Evolutionary conservation across 371 early-diverging fungal genomes (phyloP), one percentile per base, ranked within the genome.

Genomic region (Batrachochytrium dendrobatidis): DNA sequence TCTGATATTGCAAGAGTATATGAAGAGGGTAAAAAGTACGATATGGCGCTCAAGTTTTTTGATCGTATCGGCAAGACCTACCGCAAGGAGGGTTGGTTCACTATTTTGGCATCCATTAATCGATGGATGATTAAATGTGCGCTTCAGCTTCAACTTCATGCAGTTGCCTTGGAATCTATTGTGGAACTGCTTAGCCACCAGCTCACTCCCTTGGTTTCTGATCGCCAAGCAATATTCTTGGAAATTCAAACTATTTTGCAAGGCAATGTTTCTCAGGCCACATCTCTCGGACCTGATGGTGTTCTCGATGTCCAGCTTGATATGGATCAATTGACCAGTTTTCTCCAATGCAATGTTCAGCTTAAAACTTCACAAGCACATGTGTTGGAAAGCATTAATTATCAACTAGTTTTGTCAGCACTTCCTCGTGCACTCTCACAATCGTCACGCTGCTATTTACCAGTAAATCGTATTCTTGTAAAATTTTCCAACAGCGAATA

Each of bases 11-110:
- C 91, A 3, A 84, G 86, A 0, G 79, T 86, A 1, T 91, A 92
- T 62, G 85, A 86, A 45, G 75, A 78, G 24, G 77, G 84, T 18
- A 86, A 86, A 8, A 88, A 87, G 66, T 85, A 79, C 57, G 91
- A 89, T 35, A 89, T 90, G 86, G 90, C 91, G 0, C 72, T 89
- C 46, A 89, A 88, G 72, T 87, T 92, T 61, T 92, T 87, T 72
- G 91, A 90, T 46, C 73, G 91, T 6, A 92, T 92, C 44, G 86
- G 84, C 54, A 89, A 87, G 61, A 90, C 89, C 1, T 92, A 91
- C 65, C 81, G 93, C 6, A 91, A 90, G 64, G 93, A 92, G 59
- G 70, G 75, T 32, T 92, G 93, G 93, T 72, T 76, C 54, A 66
- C 77, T 56, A 77, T 92, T 0, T 68, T 91, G 30, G 79, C 79